Conservation (phyloP, 192 early-diverging fungal species). For the Umbelopsis sp. region DNA sequence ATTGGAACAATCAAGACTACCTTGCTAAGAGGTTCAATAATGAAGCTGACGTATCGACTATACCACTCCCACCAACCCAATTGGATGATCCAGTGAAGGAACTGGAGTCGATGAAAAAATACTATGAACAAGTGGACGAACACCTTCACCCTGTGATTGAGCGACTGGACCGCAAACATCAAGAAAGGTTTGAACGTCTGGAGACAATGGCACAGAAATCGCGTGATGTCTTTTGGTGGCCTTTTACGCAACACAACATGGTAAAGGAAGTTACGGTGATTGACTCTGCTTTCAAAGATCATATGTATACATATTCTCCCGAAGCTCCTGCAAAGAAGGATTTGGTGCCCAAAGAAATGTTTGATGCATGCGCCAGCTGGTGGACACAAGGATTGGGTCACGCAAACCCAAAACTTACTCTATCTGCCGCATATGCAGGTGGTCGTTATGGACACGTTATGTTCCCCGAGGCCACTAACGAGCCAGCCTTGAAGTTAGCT, state of each 20-base stretch:
- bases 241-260: slow-evolving; percentile 73
- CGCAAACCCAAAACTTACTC: slow-evolving; percentile 58
- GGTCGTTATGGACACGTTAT: slow-evolving; percentile 83
- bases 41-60: slow-evolving; percentile 29
- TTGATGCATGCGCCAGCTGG: slow-evolving; percentile 81
- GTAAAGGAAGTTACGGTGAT: slow-evolving; percentile 65
- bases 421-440: slow-evolving; percentile 64
- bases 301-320: slow-evolving; percentile 54
- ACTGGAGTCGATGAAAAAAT: slow-evolving; percentile 55
- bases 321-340: slow-evolving; percentile 5
- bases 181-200: slow-evolving; percentile 53
- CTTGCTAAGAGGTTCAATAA: slow-evolving; percentile 37
- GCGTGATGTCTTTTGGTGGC: slow-evolving; percentile 72
- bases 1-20: slow-evolving; percentile 61
- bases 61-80: slow-evolving; percentile 52
- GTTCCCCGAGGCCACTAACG: slow-evolving; percentile 72
- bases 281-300: slow-evolving; percentile 73
- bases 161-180: slow-evolving; percentile 49
- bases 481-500: slow-evolving; percentile 62
- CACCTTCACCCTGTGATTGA: slow-evolving; percentile 47
- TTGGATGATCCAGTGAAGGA: slow-evolving; percentile 45
- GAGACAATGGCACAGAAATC: slow-evolving; percentile 54
- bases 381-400: slow-evolving; percentile 84
- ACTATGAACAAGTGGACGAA: slow-evolving; percentile 54
- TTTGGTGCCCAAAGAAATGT: slow-evolving; percentile 46